Base-by-base conservation (phyloP, 768 basidiomycete species). In the Leccinellum luteum region DNA sequence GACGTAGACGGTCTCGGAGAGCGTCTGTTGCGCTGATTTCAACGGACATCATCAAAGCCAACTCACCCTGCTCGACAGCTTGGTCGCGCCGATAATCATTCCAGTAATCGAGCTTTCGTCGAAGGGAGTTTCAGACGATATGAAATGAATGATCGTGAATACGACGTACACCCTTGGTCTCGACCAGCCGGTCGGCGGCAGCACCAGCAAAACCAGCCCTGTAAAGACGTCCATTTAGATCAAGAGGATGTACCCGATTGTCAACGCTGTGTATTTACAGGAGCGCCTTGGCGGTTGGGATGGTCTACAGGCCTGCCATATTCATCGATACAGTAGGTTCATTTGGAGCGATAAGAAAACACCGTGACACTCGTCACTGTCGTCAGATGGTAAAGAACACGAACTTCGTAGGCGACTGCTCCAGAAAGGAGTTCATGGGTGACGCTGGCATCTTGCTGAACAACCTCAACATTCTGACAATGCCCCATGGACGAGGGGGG, bases 141-240 rank as follows among this genome's bases (percentile, higher is more conserved):
- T 1, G 35, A 23, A 43, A 30, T 4, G 28, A 4, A 38, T n/a
- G 10, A 30, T 10, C 4, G 21, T 21, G 1, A 43, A 31, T 10
- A 3, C 9, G n/a, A 55, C 63, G 30, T 54, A 64, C 64, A n/a
- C 65, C 65, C 31, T 67, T 67, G 6, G 65, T 67, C 50, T 67
- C 66, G 7, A 27, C 8, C 31, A 66, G 38, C 2, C 19, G 57
- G 21, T 55, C 54, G 10, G 28, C 0, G 0, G 44, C 62, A 13
- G 48, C 63, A 19, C 14, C 60, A 21, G 30, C n/a, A 14, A 64
- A 30, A 13, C 30, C 58, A 32, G 59, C 66, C 5, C 65, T 66
- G 48, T n/a, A 30, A 32, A 38, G 35, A 41, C 6, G n/a, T 44
- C 21, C 9, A 48, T n/a, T 61, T 12, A 55, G 19, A 38, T 58